A percentile compares a stretch with the other conserved stretches of the same genome.
phyloP scores from a whole-genome alignment of 2,329 filamentous ascomycete genomes.

The Myriosclerotinia duriaeana region DNA sequence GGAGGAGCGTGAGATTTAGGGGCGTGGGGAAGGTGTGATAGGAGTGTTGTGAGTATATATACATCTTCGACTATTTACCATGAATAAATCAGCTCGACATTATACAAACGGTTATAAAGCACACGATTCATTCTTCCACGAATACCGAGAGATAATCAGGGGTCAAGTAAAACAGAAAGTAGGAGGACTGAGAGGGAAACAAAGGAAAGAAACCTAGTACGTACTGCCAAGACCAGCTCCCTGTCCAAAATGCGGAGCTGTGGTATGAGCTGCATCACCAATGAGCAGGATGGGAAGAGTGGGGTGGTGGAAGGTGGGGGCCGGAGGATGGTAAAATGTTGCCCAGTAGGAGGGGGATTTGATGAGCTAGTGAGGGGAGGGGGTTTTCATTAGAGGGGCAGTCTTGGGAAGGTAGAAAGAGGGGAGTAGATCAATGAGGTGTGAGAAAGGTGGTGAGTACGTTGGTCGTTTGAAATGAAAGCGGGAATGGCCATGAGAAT shows the following conservation, averaged over 20 bases:
- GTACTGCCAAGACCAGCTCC: constrained; percentile 9
- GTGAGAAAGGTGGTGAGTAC: too few species aligned
- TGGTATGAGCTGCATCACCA: constrained; percentile 7
- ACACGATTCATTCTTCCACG: background rate
- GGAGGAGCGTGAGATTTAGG: background rate
- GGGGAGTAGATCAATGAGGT: too few species aligned
- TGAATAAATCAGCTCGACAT: background rate
- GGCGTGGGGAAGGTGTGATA: background rate
- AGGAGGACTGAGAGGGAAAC: background rate
- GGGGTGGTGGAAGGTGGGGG: background rate
- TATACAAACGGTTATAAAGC: background rate
- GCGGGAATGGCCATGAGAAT: background rate
- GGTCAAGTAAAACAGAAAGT: too few species aligned
- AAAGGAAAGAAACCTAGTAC: background rate
- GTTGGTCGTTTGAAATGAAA: too few species aligned
- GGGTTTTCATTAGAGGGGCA: background rate
- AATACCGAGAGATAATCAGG: background rate
- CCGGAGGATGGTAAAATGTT: constrained; percentile 4
- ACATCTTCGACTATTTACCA: background rate
- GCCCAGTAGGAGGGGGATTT: constrained; percentile 10
- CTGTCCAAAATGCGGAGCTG: constrained; percentile 12
- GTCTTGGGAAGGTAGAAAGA: too few species aligned
- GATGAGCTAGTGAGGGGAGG: background rate
- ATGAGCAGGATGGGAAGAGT: constrained; percentile 3
- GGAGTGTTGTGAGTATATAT: background rate